Base-by-base conservation (phyloP, 345 rosid species). In the Turnera subulata region DNA sequence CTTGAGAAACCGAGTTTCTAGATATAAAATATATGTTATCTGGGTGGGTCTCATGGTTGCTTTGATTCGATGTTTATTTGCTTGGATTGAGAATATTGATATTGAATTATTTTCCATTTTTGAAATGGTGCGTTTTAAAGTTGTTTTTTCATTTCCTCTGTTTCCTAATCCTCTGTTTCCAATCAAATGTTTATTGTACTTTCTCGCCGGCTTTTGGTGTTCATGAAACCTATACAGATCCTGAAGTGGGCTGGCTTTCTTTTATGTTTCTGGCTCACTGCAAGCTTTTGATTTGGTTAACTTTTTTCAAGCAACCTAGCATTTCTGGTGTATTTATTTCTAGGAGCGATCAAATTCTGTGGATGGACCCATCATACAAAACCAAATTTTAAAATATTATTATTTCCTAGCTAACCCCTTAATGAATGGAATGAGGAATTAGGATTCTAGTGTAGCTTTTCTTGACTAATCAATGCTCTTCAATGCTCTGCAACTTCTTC, bases 401-500 rank as follows among this genome's bases (percentile, higher is more conserved):
- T 29, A 29, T 29, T 29, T 29, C 4, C 35, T 29, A 4, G 8
- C n/a, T 29, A 8, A 29, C 35, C 4, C 35, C 35, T 29, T 7
- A 39, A 40, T 49, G 46, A 21, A 49, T 40, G 8, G 23, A 33
- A 1, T 48, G 12, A 43, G 10, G 35, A 29, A 29, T 29, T 29
- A 29, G 35, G 35, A 29, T 29, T 29, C 8, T 29, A 29, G 51
- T 24, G n/a, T n/a, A n/a, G n/a, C n/a, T n/a, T n/a, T n/a, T 21
- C 11, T 47, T 2, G 14, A 19, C 6, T 15, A 17, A 46, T 22
- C 42, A 22, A 11, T 24, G 46, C 38, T 45, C 49, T 24, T 60
- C 46, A 67, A 67, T 59, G 50, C 55, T 48, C 55, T 52, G 49
- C 46, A 49, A 38, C 56, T 38, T 56, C 37, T 38, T 5, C 15